Evolutionary conservation across 495 filamentous ascomycete species (phyloP), one percentile per base, ranked within the genome.

Genomic region (Clavariopsis aquatica): DNA sequence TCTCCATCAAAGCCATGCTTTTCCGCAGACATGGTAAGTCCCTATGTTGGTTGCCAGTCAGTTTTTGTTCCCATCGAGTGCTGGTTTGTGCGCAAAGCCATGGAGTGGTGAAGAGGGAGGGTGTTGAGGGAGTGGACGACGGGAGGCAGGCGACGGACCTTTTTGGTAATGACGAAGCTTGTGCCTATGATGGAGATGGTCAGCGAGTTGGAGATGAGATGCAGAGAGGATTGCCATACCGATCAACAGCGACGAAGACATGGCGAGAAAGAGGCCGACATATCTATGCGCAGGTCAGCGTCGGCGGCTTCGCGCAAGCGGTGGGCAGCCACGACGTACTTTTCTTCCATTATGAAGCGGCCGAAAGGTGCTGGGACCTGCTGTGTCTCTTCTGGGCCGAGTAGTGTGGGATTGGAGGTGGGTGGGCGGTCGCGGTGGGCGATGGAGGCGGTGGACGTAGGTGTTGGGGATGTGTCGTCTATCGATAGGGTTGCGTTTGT

Each of bases 1-100:
- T 98, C 94, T 60, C 95, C 94, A 73, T 96, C 92, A 74, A 98
- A 98, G 36, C 95, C 94, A 77, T 95, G 92, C 72, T 84, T 82
- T 78, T 94, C 89, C 67, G 89, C 89, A 56, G 93, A 89, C 69
- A 95, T 90, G 75, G 90, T 90, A 59, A 98, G 83, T 52, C 94
- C 94, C 91, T 96, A 52, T 61, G 34, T 29, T 9, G 19, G 38
- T 22, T 9, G 36, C 22, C 12, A 46, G 52, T 63, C 19, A 60
- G 64, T 27, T 24, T 19, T 3, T 22, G 19, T 22, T n/a, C 38
- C 3, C n/a, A n/a, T 17, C 9, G n/a, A 17, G 38, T 17, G 38
- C 38, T 17, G 38, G 3, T 43, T 9, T 3, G 38, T 43, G 38
- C 38, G 38, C 38, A 17, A 43, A 43, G 15, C 9, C n/a, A 17